Conservation (phyloP, 768 basidiomycete species). For the Suillus paluster region DNA sequence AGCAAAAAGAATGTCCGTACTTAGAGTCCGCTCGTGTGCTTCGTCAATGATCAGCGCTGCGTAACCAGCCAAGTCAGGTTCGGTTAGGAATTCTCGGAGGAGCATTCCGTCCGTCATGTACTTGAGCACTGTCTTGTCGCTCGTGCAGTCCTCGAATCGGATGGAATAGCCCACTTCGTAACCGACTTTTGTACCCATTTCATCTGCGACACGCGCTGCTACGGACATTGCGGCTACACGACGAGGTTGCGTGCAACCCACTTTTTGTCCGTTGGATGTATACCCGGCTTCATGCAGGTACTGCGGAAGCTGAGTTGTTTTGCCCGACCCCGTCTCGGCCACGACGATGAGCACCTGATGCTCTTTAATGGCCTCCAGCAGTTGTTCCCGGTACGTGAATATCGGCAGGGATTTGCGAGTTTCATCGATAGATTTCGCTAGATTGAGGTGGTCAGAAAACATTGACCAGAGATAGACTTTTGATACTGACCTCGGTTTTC, state of each 20-base stretch:
- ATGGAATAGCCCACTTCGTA: slow-evolving; percentile 99
- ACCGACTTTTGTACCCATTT: slow-evolving; percentile 97
- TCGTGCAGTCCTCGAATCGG: slow-evolving; percentile 99
- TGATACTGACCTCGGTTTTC: slow-evolving; percentile 77
- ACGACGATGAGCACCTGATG: slow-evolving; percentile 97
- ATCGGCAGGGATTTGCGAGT: slow-evolving; percentile 94
- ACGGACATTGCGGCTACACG: slow-evolving; percentile 99
- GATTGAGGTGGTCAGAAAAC: background rate
- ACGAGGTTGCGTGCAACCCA: slow-evolving; percentile 97
- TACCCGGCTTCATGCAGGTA: slow-evolving; percentile 98
- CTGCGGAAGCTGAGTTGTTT: slow-evolving; percentile 97
- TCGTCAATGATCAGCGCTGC: slow-evolving; percentile 97
- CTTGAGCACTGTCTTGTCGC: slow-evolving; percentile 97
- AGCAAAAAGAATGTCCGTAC: slow-evolving; percentile 98
- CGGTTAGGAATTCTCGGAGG: slow-evolving; percentile 94
- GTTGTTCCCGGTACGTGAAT: slow-evolving; percentile 83
- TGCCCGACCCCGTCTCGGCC: slow-evolving; percentile 98
- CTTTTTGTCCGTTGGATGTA: slow-evolving; percentile 82
- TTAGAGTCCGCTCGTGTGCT: slow-evolving; percentile 96
- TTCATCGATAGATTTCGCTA: slow-evolving; percentile 90
- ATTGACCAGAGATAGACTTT: background rate
- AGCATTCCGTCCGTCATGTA: slow-evolving; percentile 99
- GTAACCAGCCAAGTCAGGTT: slow-evolving; percentile 95
- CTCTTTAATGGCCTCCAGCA: slow-evolving; percentile 86
- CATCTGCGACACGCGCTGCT: slow-evolving; percentile 99